Conservation (phyloP, 805 yeast species). For the Saccharomycopsis vini region DNA sequence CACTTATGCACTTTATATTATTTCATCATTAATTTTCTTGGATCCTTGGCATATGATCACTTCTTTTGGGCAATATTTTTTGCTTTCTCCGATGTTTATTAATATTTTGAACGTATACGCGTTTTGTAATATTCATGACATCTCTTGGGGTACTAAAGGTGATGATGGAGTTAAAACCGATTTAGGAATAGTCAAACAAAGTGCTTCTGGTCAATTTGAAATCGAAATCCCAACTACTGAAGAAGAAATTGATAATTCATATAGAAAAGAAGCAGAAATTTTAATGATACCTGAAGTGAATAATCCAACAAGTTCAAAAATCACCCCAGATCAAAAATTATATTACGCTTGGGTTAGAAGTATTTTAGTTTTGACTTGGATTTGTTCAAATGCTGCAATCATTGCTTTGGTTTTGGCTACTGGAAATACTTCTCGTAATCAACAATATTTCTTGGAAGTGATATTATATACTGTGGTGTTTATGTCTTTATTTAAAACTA, state of each 20-base stretch:
- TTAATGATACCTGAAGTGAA: conserved; percentile 33
- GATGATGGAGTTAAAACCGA: conserved; percentile 52
- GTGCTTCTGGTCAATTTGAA: conserved; percentile 55
- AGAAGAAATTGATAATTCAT: conserved; percentile 68
- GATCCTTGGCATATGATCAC: conserved; percentile 94
- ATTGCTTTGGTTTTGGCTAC: conserved; percentile 61
- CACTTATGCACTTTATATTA: conserved; percentile 71
- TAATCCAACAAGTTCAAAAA: conserved; percentile 32
- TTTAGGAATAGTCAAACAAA: conserved; percentile 68
- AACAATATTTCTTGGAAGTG: conserved; percentile 67
- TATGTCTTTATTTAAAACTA: conserved; percentile 72
- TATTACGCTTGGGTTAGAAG: conserved; percentile 91
- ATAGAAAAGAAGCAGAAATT: conserved; percentile 54
- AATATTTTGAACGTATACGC: conserved; percentile 91
- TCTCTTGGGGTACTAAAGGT: conserved; percentile 97
- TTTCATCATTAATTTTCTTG: conserved; percentile 70
- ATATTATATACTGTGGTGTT: conserved; percentile 90
- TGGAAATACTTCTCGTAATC: conserved; percentile 29
- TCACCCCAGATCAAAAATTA: conserved; percentile 39
- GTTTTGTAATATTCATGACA: conserved; percentile 91
- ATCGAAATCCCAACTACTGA: conserved; percentile 70
- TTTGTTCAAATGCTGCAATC: conserved; percentile 73
- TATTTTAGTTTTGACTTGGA: conserved; percentile 82
- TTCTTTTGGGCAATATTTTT: conserved; percentile 71
- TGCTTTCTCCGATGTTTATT: conserved; percentile 82